phyloP scores from a whole-genome alignment of 2,329 filamentous ascomycete genomes.

The Arthrobotrys pseudoclavata region DNA sequence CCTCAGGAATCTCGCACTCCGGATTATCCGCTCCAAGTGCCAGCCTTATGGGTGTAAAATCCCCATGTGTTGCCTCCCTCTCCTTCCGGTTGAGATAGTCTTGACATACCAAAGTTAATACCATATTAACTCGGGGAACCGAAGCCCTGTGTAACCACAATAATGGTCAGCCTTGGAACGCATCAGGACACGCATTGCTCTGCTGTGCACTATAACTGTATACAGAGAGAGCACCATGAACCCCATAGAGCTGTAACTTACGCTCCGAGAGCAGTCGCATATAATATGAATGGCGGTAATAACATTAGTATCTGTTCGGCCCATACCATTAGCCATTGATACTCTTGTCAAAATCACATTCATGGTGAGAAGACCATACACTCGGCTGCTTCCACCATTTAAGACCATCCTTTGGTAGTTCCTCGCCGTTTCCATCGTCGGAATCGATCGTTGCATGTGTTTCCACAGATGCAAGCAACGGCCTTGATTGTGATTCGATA shows the following conservation, averaged over 20 bases:
- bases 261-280: constrained; percentile 87
- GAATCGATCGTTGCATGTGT: neutral
- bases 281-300: constrained; percentile 85
- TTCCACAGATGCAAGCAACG: constrained; percentile 36
- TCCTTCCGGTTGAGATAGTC: constrained; percentile 81
- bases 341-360: neutral
- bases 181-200: neutral
- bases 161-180: neutral
- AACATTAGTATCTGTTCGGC: constrained; percentile 75
- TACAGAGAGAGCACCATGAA: neutral
- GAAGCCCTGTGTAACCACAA: constrained; percentile 47
- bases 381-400: constrained; percentile 62
- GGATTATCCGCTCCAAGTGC: constrained; percentile 78
- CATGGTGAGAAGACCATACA: constrained; percentile 15
- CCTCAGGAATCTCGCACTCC: constrained; percentile 83
- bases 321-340: neutral
- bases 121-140: constrained; percentile 67
- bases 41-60: constrained; percentile 66
- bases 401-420: constrained; percentile 11
- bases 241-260: constrained; percentile 64
- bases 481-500: constrained; percentile 32
- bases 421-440: constrained; percentile 29
- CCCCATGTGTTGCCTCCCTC: constrained; percentile 74
- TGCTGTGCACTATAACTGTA: neutral
- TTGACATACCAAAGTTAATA: constrained; percentile 84